Evolutionary conservation across 768 basidiomycete genomes (phyloP), one percentile per base, ranked within the genome.

Genomic region (Asterophora parasitica): DNA sequence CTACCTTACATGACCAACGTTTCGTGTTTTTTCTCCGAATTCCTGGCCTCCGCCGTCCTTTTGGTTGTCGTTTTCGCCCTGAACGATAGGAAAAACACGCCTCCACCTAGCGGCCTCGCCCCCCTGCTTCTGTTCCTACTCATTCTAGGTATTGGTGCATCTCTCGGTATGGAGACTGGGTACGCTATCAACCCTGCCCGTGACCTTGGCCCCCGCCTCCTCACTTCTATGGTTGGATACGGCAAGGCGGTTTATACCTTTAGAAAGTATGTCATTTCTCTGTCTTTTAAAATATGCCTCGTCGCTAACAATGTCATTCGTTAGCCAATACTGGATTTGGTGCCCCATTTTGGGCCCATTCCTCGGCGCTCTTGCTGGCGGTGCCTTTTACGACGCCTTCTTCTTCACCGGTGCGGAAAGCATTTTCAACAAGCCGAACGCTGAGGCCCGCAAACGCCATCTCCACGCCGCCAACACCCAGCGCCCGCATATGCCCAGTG

Each of bases 321-420:
- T 55, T 42, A 77, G 73, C 54, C 83, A 88, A 58, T 88, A 85
- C 58, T 87, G 84, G 86, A 49, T 88, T 33, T 88, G 84, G 85
- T 79, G 78, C 54, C 79, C 82, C 12, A 57, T 85, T 15, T 60
- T 84, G 10, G 83, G 68, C 1, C 78, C 84, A 7, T 70, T 85
- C 51, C 44, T 78, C n/a, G 84, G 86, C 20, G 83, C 75, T 44
- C 74, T 81, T 53, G 60, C 62, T 16, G 86, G 76, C 10, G 66
- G 74, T 4, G 62, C 79, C 42, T 60, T 79, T 49, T 88, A 88
- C 51, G 85, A 88, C 49, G 47, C 67, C 7, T 72, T 86, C 51
- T 53, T 86, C 44, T 86, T 75, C 59, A 74, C 75, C 17, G 82
- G 83, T 26, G 53, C 67, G 1, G 81, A 84, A 44, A 75, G 73